phyloP scores from a whole-genome alignment of 495 filamentous ascomycete genomes.

The Xylona heveae region DNA sequence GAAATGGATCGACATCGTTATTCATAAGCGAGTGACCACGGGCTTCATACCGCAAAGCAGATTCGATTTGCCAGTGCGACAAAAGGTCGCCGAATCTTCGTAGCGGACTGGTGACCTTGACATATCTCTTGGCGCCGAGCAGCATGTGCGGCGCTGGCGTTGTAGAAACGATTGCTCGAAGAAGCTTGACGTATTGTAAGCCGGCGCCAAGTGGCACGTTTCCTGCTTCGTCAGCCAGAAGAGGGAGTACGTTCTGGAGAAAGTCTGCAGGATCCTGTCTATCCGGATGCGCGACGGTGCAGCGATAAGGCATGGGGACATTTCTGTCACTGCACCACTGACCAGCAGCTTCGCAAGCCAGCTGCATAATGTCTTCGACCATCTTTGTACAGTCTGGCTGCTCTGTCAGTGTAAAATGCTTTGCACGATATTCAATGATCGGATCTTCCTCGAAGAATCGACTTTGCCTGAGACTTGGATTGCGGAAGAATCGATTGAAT shows the following conservation, averaged over 20 bases:
- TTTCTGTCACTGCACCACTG: constrained; percentile 50
- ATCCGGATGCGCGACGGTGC: constrained; percentile 37
- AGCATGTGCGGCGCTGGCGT: constrained; percentile 27
- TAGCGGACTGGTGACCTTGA: constrained; percentile 68
- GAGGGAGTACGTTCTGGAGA: constrained; percentile 14
- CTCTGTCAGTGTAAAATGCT: no score
- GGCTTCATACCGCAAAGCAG: constrained; percentile 50
- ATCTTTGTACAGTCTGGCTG: constrained; percentile 10
- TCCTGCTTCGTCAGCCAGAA: constrained; percentile 12
- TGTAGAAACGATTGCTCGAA: constrained; percentile 30
- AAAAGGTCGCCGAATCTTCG: constrained; percentile 68
- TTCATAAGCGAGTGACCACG: constrained; percentile 25
- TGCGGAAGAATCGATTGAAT: no score
- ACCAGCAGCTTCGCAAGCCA: constrained; percentile 52
- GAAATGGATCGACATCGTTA: constrained; percentile 10
- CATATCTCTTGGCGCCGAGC: constrained; percentile 48
- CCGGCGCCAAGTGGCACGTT: constrained; percentile 8
- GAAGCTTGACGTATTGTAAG: constrained; percentile 18
- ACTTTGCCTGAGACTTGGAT: no score
- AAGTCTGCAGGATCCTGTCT: constrained; percentile 17
- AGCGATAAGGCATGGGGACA: constrained; percentile 62
- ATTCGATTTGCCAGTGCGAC: constrained; percentile 83
- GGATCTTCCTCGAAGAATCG: constrained; percentile 29
- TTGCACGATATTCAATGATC: constrained; percentile 19
- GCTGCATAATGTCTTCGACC: constrained; percentile 49